Evolutionary conservation across 805 yeast genomes (phyloP), one percentile per base, ranked within the genome.

Genomic region (Clavispora santaluciae): DNA sequence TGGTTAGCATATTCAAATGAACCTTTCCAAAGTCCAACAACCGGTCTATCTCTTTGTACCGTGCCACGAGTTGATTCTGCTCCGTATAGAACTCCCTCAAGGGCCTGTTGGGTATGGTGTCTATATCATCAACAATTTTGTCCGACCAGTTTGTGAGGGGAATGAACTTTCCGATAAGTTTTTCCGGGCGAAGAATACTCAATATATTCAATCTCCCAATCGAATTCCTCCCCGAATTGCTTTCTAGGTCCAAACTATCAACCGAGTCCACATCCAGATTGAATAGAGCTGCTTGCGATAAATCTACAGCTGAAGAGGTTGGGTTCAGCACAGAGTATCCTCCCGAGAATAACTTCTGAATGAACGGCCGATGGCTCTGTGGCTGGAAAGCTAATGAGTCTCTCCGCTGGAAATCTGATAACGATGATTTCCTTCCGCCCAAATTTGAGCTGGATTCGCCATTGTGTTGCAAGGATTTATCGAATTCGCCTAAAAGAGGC

Each of bases 1-100:
- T 78, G 35, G 75, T 68, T 38, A 86, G 69, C 80, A 85, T 80
- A 33, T 74, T 67, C 44, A 73, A 70, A 48, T 81, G 85, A 42
- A 85, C 72, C 35, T 60, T 57, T 1, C 89, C 89, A 4, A 86
- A 76, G 53, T 83, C 93, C 35, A 85, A 66, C 38, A 84, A 64
- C 38, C 68, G 64, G 55, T 85, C 95, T 20, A 85, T 77, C 43
- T 76, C 83, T 26, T 59, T 57, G 51, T 75, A 82, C 39, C 76
- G 65, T 18, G 71, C 75, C 39, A 84, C 76, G 39, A 79, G 55
- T 31, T 68, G 76, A 56, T 85, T 85, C 59, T 84, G 91, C 2
- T 62, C 55, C 31, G 60, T 58, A 59, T 86, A 85, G 57, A 63
- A 83, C 15, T 56, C 41, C 21, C 68, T 60, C 5, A 76, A 38